Evolutionary conservation across 192 early-diverging fungal species (phyloP), one percentile per base, ranked within the genome.

Genomic region (Allomyces arbusculus): DNA sequence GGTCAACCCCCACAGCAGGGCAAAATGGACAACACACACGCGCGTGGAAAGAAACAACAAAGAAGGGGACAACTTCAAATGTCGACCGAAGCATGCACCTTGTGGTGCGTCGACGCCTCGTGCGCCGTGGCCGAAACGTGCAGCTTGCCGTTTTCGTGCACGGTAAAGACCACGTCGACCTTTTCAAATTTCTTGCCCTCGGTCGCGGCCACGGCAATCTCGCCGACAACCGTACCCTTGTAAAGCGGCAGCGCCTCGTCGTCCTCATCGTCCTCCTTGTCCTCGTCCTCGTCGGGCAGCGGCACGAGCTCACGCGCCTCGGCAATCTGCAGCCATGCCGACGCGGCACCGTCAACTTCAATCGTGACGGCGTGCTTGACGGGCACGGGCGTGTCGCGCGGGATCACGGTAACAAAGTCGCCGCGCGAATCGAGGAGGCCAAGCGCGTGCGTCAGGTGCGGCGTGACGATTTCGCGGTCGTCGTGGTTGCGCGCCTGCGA

Each of bases 361-460:
- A 95, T 86, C 68, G 85, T 78, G 69, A 93, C 74, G 20, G 84
- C 72, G 62, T 92, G 85, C 65, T 84, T 80, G 61, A 84, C 87
- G 25, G 95, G 95, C 63, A 95, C 78, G 62, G 92, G 86, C 16
- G 91, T 90, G 69, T 89, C 82, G 70, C 85, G 79, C 61, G 86
- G 87, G 65, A 98, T 81, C 26, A 98, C 73, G 28, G 86, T 79
- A 22, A 86, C 77, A 72, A 95, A 90, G 28, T 80, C 73, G 24
- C 86, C 89, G 55, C 82, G 83, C 24, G 81, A 72, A 64, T 84
- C 78, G 62, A 82, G 75, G 62, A 95, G 71, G 68, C 92, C 93
- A 68, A 98, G 77, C 44, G 79, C 79, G 73, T 92, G 82, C 44
- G 77, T 75, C 33, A 89, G 75, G 71, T 85, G 84, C 45, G 84